Evolutionary conservation across 2,329 filamentous ascomycete species (phyloP).

Genomic region (Aspergillus intermedius): DNA sequence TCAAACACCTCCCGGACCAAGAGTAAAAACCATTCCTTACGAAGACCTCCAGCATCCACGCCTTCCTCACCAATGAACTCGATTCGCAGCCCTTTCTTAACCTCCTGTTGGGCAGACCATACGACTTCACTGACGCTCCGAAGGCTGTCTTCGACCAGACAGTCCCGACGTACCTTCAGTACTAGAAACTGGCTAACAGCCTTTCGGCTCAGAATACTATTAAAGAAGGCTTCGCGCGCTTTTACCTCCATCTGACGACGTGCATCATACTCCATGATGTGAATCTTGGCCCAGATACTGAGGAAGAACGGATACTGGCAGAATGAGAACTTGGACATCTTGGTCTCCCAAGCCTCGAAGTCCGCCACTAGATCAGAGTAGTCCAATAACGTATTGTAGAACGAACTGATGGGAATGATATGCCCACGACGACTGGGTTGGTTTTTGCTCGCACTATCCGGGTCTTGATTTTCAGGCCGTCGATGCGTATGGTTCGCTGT

Average conservation of each 20-base stretch:
- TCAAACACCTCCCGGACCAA: constrained; percentile 86
- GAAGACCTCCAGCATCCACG: constrained; percentile 78
- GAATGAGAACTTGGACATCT: constrained; percentile 69
- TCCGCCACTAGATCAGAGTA: constrained; percentile 78
- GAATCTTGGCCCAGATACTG: constrained; percentile 87
- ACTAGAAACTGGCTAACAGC: constrained; percentile 71
- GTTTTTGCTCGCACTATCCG: constrained; percentile 33
- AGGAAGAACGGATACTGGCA: constrained; percentile 90
- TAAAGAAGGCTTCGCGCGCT: constrained; percentile 83
- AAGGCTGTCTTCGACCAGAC: constrained; percentile 80
- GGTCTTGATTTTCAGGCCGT: constrained; percentile 32
- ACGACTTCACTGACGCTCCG: constrained; percentile 79
- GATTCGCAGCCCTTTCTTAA: constrained; percentile 84
- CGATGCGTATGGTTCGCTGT: constrained; percentile 63
- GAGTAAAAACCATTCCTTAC: constrained; percentile 92
- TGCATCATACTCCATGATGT: constrained; percentile 81
- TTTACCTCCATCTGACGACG: constrained; percentile 83
- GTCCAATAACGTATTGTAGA: constrained; percentile 82
- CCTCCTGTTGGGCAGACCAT: constrained; percentile 70
- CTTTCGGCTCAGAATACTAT: constrained; percentile 71
- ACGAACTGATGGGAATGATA: constrained; percentile 71
- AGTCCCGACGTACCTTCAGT: constrained; percentile 72
- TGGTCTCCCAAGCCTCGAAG: constrained; percentile 81
- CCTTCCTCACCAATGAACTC: constrained; percentile 85
- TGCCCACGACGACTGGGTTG: constrained; percentile 52